A percentile compares a stretch with the other conserved stretches of the same genome.
Conservation (phyloP, 2,329 filamentous ascomycete species). For the Trichoderma sp. region DNA sequence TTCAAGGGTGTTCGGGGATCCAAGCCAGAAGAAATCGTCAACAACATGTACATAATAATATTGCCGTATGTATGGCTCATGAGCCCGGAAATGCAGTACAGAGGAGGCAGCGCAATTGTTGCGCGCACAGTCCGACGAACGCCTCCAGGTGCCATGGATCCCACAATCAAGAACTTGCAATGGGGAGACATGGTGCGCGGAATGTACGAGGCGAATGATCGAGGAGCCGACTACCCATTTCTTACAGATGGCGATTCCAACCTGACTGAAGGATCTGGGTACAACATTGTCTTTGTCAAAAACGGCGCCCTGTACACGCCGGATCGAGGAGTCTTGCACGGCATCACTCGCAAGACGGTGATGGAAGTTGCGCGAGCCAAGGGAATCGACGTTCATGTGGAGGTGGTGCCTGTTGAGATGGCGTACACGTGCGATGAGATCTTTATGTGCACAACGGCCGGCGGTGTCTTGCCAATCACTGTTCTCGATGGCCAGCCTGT, state of each 20-base stretch:
- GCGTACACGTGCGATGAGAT: slow-evolving; percentile 17
- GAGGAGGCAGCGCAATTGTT: slow-evolving; percentile 15
- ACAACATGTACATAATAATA: slow-evolving; percentile 14
- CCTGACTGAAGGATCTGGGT: slow-evolving; percentile 15
- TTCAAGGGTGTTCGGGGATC: slow-evolving; percentile 12
- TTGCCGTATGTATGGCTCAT: slow-evolving; percentile 21
- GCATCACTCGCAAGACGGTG: slow-evolving; percentile 17
- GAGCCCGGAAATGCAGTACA: slow-evolving; percentile 8
- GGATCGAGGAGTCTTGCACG: slow-evolving; percentile 14
- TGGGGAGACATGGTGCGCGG: slow-evolving; percentile 25
- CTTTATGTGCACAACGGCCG: slow-evolving; percentile 11
- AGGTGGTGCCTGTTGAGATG: slow-evolving; percentile 17
- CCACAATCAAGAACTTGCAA: slow-evolving; percentile 22
- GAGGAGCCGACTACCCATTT: slow-evolving; percentile 17
- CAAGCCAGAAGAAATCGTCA: slow-evolving; percentile 19
- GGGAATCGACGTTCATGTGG: slow-evolving; percentile 8
- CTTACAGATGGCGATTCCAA: slow-evolving; percentile 14
- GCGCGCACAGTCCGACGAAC: slow-evolving; percentile 16
- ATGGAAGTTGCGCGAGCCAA: slow-evolving; percentile 13
- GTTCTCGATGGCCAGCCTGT: slow-evolving; percentile 11
- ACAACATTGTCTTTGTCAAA: slow-evolving; percentile 21
- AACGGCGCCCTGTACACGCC: slow-evolving; percentile 16
- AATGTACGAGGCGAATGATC: slow-evolving; percentile 16
- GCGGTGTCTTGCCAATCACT: slow-evolving; percentile 17
- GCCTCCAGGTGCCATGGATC: slow-evolving; percentile 19